phyloP scores from a whole-genome alignment of 129 eudicot species.

The Apium graveolens region DNA sequence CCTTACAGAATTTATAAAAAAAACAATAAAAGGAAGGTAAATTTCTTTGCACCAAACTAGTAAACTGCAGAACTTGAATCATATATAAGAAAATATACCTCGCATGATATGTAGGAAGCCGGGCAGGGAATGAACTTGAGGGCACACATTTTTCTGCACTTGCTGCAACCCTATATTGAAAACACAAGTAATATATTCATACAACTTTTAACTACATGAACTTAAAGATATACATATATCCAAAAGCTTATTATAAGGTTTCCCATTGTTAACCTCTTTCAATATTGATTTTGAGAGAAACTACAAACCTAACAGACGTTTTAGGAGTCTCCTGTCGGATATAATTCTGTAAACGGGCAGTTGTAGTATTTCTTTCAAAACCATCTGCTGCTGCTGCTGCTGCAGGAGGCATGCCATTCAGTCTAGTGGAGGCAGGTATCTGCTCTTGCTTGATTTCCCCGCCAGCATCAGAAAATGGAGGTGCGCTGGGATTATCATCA shows the following conservation, averaged over 20 bases:
- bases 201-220: background rate
- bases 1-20: background rate
- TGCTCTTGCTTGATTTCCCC: constrained; percentile 42
- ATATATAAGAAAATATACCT: constrained; percentile 36
- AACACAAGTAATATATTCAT: background rate
- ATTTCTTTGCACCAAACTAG: background rate
- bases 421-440: constrained; percentile 15
- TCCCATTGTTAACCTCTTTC: background rate
- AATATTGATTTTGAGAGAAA: background rate
- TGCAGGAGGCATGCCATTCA: constrained; percentile 19
- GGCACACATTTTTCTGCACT: constrained; percentile 37
- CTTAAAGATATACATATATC: background rate
- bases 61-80: background rate
- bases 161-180: constrained; percentile 31
- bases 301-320: constrained; percentile 40
- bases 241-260: constrained; percentile 1
- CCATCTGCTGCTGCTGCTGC: constrained; percentile 19
- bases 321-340: constrained; percentile 26
- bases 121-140: constrained; percentile 45
- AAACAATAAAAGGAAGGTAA: too few species aligned
- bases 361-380: constrained; percentile 22
- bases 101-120: constrained; percentile 80
- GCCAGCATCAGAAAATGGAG: constrained; percentile 50
- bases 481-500: constrained; percentile 75
- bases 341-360: constrained; percentile 14